Evolutionary conservation across 2,329 filamentous ascomycete species (phyloP), one percentile per base, ranked within the genome.

Genomic region (Talaromyces sp.): DNA sequence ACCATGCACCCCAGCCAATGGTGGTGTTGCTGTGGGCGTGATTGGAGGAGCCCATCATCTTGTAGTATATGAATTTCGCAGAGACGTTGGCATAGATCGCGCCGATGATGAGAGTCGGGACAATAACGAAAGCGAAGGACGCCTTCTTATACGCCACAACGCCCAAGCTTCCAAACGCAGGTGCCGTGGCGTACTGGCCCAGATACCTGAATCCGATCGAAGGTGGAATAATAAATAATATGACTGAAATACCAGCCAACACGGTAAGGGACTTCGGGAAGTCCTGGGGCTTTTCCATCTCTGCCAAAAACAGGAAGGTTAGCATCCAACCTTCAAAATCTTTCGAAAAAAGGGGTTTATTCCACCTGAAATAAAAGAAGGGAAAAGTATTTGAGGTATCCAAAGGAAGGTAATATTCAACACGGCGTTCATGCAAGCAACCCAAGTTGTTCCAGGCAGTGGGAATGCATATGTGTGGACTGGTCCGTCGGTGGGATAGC

Each of bases 361-460:
- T 83, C 78, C 81, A 83, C 83, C 67, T 84, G 81, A 70, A 72
- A 84, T 83, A 72, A 84, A 84, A 15, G 79, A 81, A 1, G 82
- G 82, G 71, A 84, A 83, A 29, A 84, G 77, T 65, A 83, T 83
- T 66, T 84, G 82, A 1, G 82, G 81, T 0, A 83, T 80, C 81
- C 81, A 83, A 54, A 83, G 74, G 70, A 83, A 83, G 17, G 80
- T 82, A 67, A 82, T 81, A 68, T 82, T 83, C 13, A 83, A 69
- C 0, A 83, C 81, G 15, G 82, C 82, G 62, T 84, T 84, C 78
- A 83, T 80, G 70, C 79, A 81, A 0, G 71, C 75, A 7, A 84
- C 79, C 74, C 77, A 84, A 1, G 77, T 81, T 1, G 81, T 83
- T 13, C 80, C 81, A 2, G 77, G 70, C 1, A 76, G 75, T 17